phyloP scores from a whole-genome alignment of 1,284 basidiomycete genomes.

The Melanopsichium pennsylvanicum region DNA sequence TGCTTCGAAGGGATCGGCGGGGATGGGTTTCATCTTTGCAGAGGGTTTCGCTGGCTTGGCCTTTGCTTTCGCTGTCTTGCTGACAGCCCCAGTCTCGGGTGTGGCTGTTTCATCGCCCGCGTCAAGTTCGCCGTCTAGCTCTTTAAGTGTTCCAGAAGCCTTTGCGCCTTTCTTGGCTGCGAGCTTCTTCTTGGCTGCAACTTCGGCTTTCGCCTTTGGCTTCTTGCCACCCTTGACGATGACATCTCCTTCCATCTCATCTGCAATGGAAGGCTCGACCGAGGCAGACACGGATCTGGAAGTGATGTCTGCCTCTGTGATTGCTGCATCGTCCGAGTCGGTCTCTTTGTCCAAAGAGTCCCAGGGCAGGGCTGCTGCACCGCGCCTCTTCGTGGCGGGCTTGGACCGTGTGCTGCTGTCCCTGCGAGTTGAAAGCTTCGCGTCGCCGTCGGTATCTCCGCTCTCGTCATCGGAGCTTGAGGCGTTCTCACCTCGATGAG shows the following conservation, averaged over 20 bases:
- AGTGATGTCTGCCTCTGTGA: constrained; percentile 6
- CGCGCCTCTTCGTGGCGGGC: constrained; percentile 17
- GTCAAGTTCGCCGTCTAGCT: constrained; percentile 12
- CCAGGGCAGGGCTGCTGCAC: constrained; percentile 14
- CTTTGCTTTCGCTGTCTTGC: constrained; percentile 10
- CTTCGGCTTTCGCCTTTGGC: constrained; percentile 8
- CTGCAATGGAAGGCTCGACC: constrained; percentile 12
- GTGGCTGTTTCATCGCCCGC: constrained; percentile 17
- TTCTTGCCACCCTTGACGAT: constrained; percentile 16
- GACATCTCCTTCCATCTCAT: constrained; percentile 1
- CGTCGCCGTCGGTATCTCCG: constrained; percentile 1
- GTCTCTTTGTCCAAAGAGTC: constrained; percentile 21
- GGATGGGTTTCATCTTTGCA: constrained; percentile 21
- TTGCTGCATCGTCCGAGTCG: constrained; percentile 17
- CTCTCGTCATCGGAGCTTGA: constrained; percentile 19
- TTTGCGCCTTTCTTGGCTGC: constrained; percentile 25
- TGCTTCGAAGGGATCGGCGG: constrained; percentile 70
- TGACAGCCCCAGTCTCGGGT: constrained; percentile 3
- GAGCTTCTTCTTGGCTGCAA: constrained; percentile 12
- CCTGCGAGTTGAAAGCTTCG: background rate
- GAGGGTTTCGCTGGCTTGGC: constrained; percentile 17
- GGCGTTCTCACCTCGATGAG: background rate
- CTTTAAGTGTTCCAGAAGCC: background rate
- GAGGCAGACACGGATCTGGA: constrained; percentile 29
- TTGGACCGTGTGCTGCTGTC: constrained; percentile 3